These are phyloP conservation scores for Stagonosporopsis cucurbitacearum DNA, from an alignment of 2,329 filamentous ascomycete species.

Conservation along the genomic window DNA sequence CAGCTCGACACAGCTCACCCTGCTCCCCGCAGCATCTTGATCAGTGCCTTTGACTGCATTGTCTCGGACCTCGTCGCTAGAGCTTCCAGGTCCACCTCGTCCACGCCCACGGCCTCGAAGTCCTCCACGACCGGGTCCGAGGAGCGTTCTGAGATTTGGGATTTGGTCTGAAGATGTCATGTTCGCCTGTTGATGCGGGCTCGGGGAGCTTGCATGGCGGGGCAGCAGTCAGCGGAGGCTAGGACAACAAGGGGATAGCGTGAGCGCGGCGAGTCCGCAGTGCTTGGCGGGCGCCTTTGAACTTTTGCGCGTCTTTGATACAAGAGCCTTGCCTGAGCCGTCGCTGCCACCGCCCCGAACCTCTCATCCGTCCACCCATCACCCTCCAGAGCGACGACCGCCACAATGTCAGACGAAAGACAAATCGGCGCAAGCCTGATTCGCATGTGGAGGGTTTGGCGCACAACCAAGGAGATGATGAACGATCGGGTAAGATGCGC, in stretches of 20 bases:
- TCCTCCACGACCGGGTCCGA: slow-evolving; percentile 56
- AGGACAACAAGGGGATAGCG: slow-evolving; percentile 22
- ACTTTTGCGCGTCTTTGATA: slow-evolving; percentile 42
- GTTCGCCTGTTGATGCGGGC: slow-evolving; percentile 24
- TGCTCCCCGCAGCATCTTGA: slow-evolving; percentile 85
- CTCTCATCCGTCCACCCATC: slow-evolving; percentile 16
- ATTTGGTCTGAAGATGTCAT: slow-evolving; percentile 76
- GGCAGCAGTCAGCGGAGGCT: slow-evolving; percentile 31
- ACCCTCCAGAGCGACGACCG: slow-evolving; percentile 10
- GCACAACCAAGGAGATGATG: slow-evolving; percentile 95
- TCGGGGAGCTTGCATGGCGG: slow-evolving; percentile 32
- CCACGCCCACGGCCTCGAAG: slow-evolving; percentile 58
- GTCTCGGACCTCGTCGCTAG: slow-evolving; percentile 63
- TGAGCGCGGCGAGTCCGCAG: slow-evolving; percentile 2
- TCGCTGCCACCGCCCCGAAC: slow-evolving; percentile 9
- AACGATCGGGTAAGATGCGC: slow-evolving; percentile 75
- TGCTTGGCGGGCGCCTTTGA: slow-evolving; percentile 14
- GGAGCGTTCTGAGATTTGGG: slow-evolving; percentile 74
- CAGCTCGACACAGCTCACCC: slow-evolving; percentile 83
- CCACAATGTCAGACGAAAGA: slow-evolving; percentile 40
- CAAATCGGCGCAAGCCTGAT: slow-evolving; percentile 42
- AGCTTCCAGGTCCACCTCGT: slow-evolving; percentile 29
- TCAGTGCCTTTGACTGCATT: slow-evolving; percentile 86
- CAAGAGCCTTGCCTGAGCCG: slow-evolving; percentile 15
- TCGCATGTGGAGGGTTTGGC: slow-evolving; percentile 91